Conservation (phyloP, 129 eudicot genomes). For the Tanacetum coccineum region DNA sequence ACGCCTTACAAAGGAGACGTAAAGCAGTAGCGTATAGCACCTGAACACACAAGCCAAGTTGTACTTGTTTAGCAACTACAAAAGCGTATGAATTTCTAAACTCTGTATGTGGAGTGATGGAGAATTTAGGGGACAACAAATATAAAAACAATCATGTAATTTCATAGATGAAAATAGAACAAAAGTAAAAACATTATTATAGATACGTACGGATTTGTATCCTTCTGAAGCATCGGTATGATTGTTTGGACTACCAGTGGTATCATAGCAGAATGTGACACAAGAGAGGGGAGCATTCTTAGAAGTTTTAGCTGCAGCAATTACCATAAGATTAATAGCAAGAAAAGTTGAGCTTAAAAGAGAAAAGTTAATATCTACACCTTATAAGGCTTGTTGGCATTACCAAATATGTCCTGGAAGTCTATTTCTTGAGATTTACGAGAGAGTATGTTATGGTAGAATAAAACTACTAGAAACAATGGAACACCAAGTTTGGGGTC, state of each 20-base stretch:
- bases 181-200: conserved; percentile 7
- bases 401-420: conserved; percentile 58
- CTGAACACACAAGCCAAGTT: conserved; percentile 36
- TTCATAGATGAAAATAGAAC: conserved; percentile 16
- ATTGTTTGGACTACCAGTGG: conserved; percentile 83
- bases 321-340: conserved; percentile 9
- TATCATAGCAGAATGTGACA: conserved; percentile 79
- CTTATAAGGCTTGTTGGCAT: conserved; percentile 24
- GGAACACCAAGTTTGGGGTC: conserved; percentile 85
- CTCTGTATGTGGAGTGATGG: conserved; percentile 10
- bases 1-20: conserved; percentile 88
- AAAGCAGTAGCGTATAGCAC: conserved; percentile 69
- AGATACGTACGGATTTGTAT: conserved; percentile 65
- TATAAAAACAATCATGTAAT: background rate
- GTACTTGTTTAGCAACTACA: too few relatives aligned
- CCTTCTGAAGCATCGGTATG: conserved; percentile 87
- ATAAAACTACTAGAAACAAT: conserved; percentile 55
- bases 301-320: conserved; percentile 74
- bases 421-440: conserved; percentile 35
- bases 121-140: background rate
- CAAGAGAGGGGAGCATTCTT: conserved; percentile 74
- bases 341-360: conserved; percentile 8
- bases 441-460: conserved; percentile 56
- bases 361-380: conserved; percentile 7
- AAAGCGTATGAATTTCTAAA: conserved; percentile 7